Conservation (phyloP, 179 eudicot species). For the Beta macrorhiza region DNA sequence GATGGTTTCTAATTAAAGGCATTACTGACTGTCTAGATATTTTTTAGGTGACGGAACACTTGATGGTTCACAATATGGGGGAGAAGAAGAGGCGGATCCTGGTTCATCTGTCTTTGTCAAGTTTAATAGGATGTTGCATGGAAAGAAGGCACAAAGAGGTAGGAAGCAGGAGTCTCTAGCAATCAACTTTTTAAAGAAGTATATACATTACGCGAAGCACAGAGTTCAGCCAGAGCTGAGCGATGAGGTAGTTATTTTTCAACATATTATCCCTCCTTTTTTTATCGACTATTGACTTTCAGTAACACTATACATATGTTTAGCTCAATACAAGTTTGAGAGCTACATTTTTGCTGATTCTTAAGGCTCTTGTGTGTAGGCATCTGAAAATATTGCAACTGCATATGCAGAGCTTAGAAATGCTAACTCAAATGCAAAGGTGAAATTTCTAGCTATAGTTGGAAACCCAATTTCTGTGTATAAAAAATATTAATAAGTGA, state of each 20-base stretch:
- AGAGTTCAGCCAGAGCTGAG: slow-evolving; percentile 93
- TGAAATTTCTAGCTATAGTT: slow-evolving; percentile 19
- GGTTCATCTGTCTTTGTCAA: slow-evolving; percentile 74
- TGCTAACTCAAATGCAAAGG: slow-evolving; percentile 85
- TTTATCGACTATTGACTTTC: slow-evolving; percentile 6
- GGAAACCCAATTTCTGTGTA: neutral
- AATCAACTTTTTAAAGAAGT: slow-evolving; percentile 91
- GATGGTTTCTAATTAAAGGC: neutral
- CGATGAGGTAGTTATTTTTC: slow-evolving; percentile 66
- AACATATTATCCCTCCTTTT: neutral
- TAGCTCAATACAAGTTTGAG: neutral
- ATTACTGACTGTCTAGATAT: slow-evolving; percentile 21
- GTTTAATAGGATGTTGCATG: slow-evolving; percentile 88
- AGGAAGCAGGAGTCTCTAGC: slow-evolving; percentile 74
- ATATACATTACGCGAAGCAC: slow-evolving; percentile 92
- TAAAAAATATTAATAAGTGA: neutral
- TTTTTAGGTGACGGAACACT: slow-evolving; percentile 56
- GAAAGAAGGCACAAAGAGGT: slow-evolving; percentile 58
- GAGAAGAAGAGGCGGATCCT: slow-evolving; percentile 70
- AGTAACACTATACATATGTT: neutral
- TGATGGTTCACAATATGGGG: slow-evolving; percentile 61
- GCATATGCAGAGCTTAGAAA: slow-evolving; percentile 97
- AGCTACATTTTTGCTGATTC: slow-evolving; percentile 16
- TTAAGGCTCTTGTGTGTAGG: slow-evolving; percentile 47
- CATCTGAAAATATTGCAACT: slow-evolving; percentile 89